Conservation (phyloP, 208 protist species). For the Crithidia sp. region DNA sequence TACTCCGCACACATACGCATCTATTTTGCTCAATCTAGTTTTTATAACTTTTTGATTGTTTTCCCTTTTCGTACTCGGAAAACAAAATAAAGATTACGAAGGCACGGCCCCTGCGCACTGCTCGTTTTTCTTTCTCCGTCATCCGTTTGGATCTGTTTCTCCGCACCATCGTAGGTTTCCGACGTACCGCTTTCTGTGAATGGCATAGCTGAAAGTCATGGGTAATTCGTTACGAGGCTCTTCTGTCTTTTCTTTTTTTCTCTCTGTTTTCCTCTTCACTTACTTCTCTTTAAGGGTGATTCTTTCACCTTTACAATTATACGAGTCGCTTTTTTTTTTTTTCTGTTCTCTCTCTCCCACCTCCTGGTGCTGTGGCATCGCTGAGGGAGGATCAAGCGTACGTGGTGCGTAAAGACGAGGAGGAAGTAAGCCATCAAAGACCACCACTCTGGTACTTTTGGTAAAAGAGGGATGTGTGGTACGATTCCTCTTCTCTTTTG, state of each 20-base stretch:
- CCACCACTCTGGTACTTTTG: no score
- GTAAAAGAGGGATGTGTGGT: no score
- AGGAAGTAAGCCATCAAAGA: not conserved
- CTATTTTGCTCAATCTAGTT: not conserved
- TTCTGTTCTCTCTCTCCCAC: not conserved
- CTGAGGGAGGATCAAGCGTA: not conserved
- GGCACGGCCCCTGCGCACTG: not conserved
- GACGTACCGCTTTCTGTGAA: slow-evolving; percentile 10
- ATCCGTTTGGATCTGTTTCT: slow-evolving; percentile 2
- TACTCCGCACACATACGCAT: not conserved
- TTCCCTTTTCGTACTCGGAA: slow-evolving; percentile 10
- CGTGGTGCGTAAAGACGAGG: not conserved
- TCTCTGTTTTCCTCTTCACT: slow-evolving; percentile 8
- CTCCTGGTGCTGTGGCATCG: not conserved
- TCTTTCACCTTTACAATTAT: not conserved
- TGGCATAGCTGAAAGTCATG: not conserved
- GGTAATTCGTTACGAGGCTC: not conserved
- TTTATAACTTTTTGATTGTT: not conserved
- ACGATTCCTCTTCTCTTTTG: no score
- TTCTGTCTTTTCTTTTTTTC: slow-evolving; percentile 3
- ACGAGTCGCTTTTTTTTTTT: not conserved
- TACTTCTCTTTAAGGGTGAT: not conserved
- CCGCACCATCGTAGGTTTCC: not conserved
- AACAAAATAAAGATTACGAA: not conserved
- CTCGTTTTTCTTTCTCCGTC: not conserved